Conservation (phyloP, 352 stramenopile species). For the Halophytophthora polymorphica region DNA sequence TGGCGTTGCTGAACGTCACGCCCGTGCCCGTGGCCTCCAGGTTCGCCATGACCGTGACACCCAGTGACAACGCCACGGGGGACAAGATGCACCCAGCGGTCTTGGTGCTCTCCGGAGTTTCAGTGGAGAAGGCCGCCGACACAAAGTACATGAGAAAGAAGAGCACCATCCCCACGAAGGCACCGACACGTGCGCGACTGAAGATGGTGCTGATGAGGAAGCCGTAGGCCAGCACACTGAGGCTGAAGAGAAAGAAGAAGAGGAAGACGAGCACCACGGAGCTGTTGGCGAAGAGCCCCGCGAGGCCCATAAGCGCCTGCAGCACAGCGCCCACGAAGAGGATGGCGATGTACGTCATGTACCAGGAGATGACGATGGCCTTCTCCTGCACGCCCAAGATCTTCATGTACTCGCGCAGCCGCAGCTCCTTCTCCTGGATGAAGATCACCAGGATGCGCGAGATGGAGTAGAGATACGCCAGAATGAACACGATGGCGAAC, state of each 20-base stretch:
- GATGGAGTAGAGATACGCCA: slow-evolving; percentile 87
- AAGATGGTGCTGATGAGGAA: slow-evolving; percentile 80
- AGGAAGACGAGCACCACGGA: slow-evolving; percentile 60
- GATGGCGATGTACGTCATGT: slow-evolving; percentile 86
- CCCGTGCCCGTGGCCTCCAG: slow-evolving; percentile 46
- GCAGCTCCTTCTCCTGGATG: slow-evolving; percentile 89
- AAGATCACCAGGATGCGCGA: slow-evolving; percentile 79
- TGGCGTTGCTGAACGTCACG: slow-evolving; percentile 46
- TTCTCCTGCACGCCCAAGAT: slow-evolving; percentile 85
- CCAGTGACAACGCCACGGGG: slow-evolving; percentile 60
- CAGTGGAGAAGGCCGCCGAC: slow-evolving; percentile 30
- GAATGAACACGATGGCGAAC: slow-evolving; percentile 85
- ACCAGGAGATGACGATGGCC: slow-evolving; percentile 67
- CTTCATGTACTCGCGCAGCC: slow-evolving; percentile 88
- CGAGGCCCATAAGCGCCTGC: slow-evolving; percentile 40
- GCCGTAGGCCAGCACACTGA: slow-evolving; percentile 42
- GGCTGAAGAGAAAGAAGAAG: slow-evolving; percentile 68
- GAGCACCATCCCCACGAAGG: slow-evolving; percentile 70
- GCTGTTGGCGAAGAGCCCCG: slow-evolving; percentile 40
- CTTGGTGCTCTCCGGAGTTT: slow-evolving; percentile 29
- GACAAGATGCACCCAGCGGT: slow-evolving; percentile 49
- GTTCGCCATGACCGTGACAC: slow-evolving; percentile 49
- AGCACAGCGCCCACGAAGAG: slow-evolving; percentile 59
- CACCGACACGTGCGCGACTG: slow-evolving; percentile 42
- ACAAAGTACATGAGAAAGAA: slow-evolving; percentile 88